Conservation (phyloP, 106 monocot species). For the Triglochin maritima region DNA sequence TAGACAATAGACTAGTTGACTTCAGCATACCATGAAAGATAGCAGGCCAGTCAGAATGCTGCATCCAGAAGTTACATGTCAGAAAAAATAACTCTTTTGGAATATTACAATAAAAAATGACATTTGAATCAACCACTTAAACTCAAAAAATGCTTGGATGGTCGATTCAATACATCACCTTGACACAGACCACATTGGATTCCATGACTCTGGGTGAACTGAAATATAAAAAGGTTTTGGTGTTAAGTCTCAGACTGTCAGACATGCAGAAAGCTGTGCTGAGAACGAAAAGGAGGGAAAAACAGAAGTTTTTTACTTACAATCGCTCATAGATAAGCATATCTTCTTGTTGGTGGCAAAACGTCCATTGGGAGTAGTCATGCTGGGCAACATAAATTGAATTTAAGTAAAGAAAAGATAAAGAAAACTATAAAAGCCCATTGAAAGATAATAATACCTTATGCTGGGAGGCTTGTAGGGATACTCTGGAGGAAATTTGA, state of each 20-base stretch:
- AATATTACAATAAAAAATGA: no score
- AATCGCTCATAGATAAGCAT: constrained; percentile 74
- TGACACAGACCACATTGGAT: constrained; percentile 98
- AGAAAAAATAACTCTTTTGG: background rate
- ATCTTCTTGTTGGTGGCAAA: constrained; percentile 88
- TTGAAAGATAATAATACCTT: constrained; percentile 33
- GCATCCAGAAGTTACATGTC: constrained; percentile 29
- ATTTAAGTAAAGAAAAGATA: constrained; percentile 3
- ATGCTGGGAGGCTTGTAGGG: constrained; percentile 98
- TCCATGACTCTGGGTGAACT: constrained; percentile 99
- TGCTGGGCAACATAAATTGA: constrained; percentile 32
- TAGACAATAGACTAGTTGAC: no score
- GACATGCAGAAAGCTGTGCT: no score
- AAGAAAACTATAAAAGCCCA: background rate
- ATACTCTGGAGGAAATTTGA: constrained; percentile 96
- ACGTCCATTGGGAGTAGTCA: constrained; percentile 94
- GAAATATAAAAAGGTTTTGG: constrained; percentile 15
- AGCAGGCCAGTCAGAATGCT: constrained; percentile 97
- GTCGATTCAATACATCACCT: constrained; percentile 33
- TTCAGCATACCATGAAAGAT: constrained; percentile 81
- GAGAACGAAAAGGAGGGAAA: background rate
- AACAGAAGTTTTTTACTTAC: constrained; percentile 30
- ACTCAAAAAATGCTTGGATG: background rate
- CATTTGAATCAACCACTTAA: no score
- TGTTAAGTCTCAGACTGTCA: no score